Evolutionary conservation across 441 rosid genomes (phyloP).

Genomic region (Eutrema salsugineum): DNA sequence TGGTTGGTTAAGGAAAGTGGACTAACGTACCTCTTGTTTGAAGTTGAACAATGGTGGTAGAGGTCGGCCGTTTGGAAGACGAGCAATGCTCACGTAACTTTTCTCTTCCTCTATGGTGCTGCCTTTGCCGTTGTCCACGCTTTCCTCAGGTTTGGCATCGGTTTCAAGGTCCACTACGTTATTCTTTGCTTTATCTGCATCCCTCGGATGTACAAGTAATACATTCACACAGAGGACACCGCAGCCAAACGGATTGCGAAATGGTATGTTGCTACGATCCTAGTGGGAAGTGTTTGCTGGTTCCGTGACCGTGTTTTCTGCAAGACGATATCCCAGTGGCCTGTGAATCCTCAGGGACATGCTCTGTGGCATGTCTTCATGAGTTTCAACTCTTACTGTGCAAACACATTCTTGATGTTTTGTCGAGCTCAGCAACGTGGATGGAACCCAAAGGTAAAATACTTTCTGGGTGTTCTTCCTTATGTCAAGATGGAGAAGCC

Average conservation of each 20-base stretch:
- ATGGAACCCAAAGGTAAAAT: slow-evolving; percentile 72
- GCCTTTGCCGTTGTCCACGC: slow-evolving; percentile 71
- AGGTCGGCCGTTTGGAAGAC: slow-evolving; percentile 54
- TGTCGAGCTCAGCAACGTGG: slow-evolving; percentile 84
- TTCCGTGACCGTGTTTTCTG: slow-evolving; percentile 65
- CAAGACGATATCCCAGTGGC: slow-evolving; percentile 50
- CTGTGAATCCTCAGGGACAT: slow-evolving; percentile 82
- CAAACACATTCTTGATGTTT: slow-evolving; percentile 89
- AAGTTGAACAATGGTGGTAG: slow-evolving; percentile 58
- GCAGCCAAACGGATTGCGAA: slow-evolving; percentile 71
- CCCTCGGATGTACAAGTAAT: slow-evolving; percentile 94
- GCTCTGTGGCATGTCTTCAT: slow-evolving; percentile 84
- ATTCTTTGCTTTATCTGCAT: slow-evolving; percentile 80
- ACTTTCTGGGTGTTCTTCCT: slow-evolving; percentile 59
- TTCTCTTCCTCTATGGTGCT: slow-evolving; percentile 80
- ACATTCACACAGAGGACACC: slow-evolving; percentile 66
- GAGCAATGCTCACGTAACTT: slow-evolving; percentile 67
- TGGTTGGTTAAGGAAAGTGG: not conserved
- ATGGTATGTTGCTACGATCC: slow-evolving; percentile 58
- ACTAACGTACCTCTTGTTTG: slow-evolving; percentile 41
- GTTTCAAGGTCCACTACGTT: slow-evolving; percentile 82
- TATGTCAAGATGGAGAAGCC: slow-evolving; percentile 79
- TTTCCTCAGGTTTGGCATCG: slow-evolving; percentile 57
- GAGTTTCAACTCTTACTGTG: slow-evolving; percentile 84
- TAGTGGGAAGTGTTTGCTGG: slow-evolving; percentile 67